Percentiles rank a stretch among this genome's conserved stretches.
These are phyloP conservation scores for Hypoxylon sp. DNA, from an alignment of 2,329 filamentous ascomycete genomes.

Conservation along the genomic window DNA sequence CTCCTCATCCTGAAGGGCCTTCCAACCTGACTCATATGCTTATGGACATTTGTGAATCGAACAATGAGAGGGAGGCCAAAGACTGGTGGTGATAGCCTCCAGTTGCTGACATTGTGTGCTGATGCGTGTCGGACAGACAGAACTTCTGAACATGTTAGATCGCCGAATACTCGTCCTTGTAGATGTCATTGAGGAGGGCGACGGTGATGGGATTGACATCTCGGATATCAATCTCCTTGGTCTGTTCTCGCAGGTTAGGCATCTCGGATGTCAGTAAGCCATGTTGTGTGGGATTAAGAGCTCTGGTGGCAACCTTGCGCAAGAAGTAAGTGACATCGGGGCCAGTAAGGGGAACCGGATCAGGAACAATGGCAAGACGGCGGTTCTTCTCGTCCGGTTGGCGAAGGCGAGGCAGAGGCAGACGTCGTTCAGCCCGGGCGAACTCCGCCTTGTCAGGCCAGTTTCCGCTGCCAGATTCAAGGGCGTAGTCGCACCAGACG, in stretches of 20 bases:
- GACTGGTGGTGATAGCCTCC: neutral
- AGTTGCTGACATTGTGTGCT: neutral
- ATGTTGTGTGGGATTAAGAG: constrained; percentile 6
- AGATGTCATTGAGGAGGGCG: constrained; percentile 20
- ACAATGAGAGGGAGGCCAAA: neutral
- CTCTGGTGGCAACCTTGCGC: constrained; percentile 23
- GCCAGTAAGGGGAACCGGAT: constrained; percentile 12
- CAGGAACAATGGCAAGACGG: neutral
- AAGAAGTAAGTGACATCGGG: constrained; percentile 17
- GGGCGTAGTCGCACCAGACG: constrained; percentile 28
- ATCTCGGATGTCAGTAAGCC: constrained; percentile 16
- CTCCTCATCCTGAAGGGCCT: neutral
- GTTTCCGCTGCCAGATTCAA: constrained; percentile 9
- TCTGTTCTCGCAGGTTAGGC: neutral
- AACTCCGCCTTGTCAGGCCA: constrained; percentile 36
- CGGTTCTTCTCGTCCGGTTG: neutral
- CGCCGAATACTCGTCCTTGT: neutral
- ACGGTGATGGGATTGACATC: constrained; percentile 7
- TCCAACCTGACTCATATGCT: neutral
- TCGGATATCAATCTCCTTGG: constrained; percentile 11
- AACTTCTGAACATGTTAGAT: neutral
- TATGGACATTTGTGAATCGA: neutral
- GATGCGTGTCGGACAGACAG: neutral
- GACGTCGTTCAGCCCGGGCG: constrained; percentile 10
- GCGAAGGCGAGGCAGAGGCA: constrained; percentile 31